These are phyloP conservation scores for Meyerozyma sp. DNA, from an alignment of 1,139 yeast genomes.

Conservation along the genomic window DNA sequence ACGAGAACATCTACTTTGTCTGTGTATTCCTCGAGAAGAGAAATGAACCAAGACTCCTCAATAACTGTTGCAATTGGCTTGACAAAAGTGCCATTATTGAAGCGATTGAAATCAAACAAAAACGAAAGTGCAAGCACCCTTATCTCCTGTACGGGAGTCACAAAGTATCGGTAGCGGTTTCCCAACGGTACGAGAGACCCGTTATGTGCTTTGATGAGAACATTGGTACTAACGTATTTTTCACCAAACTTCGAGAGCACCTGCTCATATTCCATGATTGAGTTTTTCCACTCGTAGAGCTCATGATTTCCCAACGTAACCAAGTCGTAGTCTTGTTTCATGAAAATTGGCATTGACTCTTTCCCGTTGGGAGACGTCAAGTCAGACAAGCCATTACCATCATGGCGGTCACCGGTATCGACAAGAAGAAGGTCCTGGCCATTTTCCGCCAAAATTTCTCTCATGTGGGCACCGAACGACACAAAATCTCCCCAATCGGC, in stretches of 20 bases:
- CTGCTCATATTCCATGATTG: constrained; percentile 58
- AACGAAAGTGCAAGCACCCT: constrained; percentile 72
- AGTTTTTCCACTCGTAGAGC: constrained; percentile 64
- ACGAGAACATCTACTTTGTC: constrained; percentile 59
- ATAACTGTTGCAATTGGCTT: constrained; percentile 56
- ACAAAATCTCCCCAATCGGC: constrained; percentile 94
- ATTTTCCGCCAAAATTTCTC: constrained; percentile 33
- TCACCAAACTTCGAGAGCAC: constrained; percentile 58
- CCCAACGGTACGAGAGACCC: constrained; percentile 65
- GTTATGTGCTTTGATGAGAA: constrained; percentile 51
- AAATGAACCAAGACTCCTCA: constrained; percentile 53
- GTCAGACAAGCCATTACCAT: constrained; percentile 88
- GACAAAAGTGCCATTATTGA: constrained; percentile 58
- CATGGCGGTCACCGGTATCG: constrained; percentile 93
- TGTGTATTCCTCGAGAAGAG: constrained; percentile 38
- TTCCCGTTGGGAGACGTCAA: constrained; percentile 69
- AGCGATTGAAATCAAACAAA: constrained; percentile 67
- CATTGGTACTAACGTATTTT: constrained; percentile 74
- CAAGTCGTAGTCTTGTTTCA: constrained; percentile 66
- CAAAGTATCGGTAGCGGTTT: constrained; percentile 55
- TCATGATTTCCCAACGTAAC: constrained; percentile 92
- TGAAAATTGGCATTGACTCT: constrained; percentile 58
- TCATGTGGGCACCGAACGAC: constrained; percentile 56
- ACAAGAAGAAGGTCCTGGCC: constrained; percentile 65
- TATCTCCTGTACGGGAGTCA: constrained; percentile 48